phyloP scores from a whole-genome alignment of 2,329 filamentous ascomycete genomes.

The Hypocrella siamensis region DNA sequence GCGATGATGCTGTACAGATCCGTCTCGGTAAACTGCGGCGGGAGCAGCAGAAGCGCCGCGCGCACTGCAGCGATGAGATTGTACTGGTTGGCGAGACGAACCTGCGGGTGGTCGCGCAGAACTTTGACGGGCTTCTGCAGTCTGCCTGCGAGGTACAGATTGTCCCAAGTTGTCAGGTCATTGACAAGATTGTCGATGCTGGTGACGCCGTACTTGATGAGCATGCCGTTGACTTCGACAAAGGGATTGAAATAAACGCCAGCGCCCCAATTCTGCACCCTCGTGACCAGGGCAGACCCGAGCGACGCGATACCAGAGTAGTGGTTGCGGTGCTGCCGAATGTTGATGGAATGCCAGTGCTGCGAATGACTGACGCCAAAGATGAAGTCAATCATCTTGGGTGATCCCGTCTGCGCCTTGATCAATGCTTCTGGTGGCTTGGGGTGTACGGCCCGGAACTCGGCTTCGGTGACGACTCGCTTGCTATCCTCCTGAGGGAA shows the following conservation, averaged over 20 bases:
- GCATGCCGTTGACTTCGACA: slow-evolving; percentile 81
- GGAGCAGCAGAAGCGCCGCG: slow-evolving; percentile 75
- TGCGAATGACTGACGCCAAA: slow-evolving; percentile 89
- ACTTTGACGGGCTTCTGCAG: slow-evolving; percentile 98
- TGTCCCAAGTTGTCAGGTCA: slow-evolving; percentile 84
- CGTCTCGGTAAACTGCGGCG: slow-evolving; percentile 68
- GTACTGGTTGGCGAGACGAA: slow-evolving; percentile 88
- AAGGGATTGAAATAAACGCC: slow-evolving; percentile 98
- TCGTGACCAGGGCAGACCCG: slow-evolving; percentile 71
- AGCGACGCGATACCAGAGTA: slow-evolving; percentile 76
- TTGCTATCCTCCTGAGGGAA: slow-evolving; percentile 60
- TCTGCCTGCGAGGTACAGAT: slow-evolving; percentile 86
- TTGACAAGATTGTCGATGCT: slow-evolving; percentile 78
- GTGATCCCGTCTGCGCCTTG: slow-evolving; percentile 71
- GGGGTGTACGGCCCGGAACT: slow-evolving; percentile 56
- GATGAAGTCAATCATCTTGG: slow-evolving; percentile 98
- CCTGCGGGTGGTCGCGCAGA: slow-evolving; percentile 78
- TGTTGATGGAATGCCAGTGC: slow-evolving; percentile 92
- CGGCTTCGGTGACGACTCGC: slow-evolving; percentile 35
- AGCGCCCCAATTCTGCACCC: slow-evolving; percentile 82
- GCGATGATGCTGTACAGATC: slow-evolving; percentile 85
- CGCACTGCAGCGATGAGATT: slow-evolving; percentile 87
- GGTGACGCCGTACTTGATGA: slow-evolving; percentile 97
- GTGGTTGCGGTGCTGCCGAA: slow-evolving; percentile 76
- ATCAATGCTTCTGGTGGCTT: slow-evolving; percentile 67